Base-by-base conservation (phyloP, 345 rosid genomes). In the Ceriops tagal region DNA sequence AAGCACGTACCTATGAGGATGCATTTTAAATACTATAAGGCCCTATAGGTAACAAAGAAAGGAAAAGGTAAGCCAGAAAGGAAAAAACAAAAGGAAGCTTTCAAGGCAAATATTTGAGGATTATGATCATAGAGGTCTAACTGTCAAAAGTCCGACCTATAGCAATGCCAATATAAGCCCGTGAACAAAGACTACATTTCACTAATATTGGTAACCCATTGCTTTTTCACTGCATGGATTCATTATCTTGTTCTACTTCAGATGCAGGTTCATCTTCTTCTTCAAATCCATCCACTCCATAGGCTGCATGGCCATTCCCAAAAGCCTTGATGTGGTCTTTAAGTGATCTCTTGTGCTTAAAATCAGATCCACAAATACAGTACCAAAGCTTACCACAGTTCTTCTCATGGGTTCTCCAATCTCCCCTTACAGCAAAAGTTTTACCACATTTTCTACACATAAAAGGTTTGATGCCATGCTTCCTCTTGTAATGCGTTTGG, bases 361-460 rank as follows among this genome's bases (percentile, higher is more conserved):
- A 85, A 71, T 85, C 89, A 28, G 89, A 85, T 7, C 89, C 89
- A 70, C 89, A 85, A 57, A 66, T 75, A 72, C 89, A 85, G 61
- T 82, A 85, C 89, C 89, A 85, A 37, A 85, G 85, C 82, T 83
- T 85, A 8, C 89, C 89, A 37, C 92, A 85, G 49, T 88, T 88
- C 82, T 88, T 88, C 72, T 88, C 92, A 47, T 88, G 89, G 61
- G 92, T 88, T 51, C 92, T 82, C 92, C 92, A 88, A 70, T 85
- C 92, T 15, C 92, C 92, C 52, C 87, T 79, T 32, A 85, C 89
- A 0, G 92, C 88, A 18, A 88, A 88, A 1, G 89, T 83, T 79
- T 88, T 88, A 19, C 87, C 84, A n/a, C 92, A 88, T 74, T 88
- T 85, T 37, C 92, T 72, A 74, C 92, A 88, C 88, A 88, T 85